Percentiles rank a stretch among this genome's conserved stretches.
Evolutionary conservation across 768 basidiomycete species (phyloP).

Genomic region (Boletus reticulatus): DNA sequence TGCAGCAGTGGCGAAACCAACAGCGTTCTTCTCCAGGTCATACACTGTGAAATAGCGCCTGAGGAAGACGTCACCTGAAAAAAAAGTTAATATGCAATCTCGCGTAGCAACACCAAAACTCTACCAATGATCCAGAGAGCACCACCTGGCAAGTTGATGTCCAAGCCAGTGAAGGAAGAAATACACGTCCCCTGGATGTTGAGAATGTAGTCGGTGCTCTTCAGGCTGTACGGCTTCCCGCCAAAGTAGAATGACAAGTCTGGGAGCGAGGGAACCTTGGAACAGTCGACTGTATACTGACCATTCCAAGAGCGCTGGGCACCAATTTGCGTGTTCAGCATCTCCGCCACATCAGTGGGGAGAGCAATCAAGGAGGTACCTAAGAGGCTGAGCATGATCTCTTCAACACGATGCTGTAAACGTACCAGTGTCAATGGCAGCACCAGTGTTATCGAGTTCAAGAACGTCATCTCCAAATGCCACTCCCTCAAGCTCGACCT

Average conservation of each 20-base stretch:
- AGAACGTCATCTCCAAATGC: conserved; percentile 83
- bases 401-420: conserved; percentile 1
- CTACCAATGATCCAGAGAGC: conserved; percentile 89
- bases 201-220: conserved; percentile 86
- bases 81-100: conserved; percentile 4
- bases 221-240: conserved; percentile 76
- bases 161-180: conserved; percentile 88
- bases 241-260: conserved; percentile 81
- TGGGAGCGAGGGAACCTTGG: conserved; percentile 80
- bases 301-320: conserved; percentile 95
- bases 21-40: conserved; percentile 71
- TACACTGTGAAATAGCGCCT: conserved; percentile 93
- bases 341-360: conserved; percentile 93
- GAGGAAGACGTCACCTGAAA: conserved; percentile 81
- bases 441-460: conserved; percentile 91
- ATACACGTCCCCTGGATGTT: conserved; percentile 92
- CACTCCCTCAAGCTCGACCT: conserved; percentile 90
- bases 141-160: conserved; percentile 79
- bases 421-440: conserved; percentile 85
- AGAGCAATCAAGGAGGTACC: conserved; percentile 94
- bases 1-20: conserved; percentile 72
- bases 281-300: conserved; percentile 89
- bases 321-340: conserved; percentile 95
- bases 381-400: conserved; percentile 21
- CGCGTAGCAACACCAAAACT: conserved; percentile 10